phyloP scores from a whole-genome alignment of 2,329 filamentous ascomycete species.

The Botrytis tulipae region DNA sequence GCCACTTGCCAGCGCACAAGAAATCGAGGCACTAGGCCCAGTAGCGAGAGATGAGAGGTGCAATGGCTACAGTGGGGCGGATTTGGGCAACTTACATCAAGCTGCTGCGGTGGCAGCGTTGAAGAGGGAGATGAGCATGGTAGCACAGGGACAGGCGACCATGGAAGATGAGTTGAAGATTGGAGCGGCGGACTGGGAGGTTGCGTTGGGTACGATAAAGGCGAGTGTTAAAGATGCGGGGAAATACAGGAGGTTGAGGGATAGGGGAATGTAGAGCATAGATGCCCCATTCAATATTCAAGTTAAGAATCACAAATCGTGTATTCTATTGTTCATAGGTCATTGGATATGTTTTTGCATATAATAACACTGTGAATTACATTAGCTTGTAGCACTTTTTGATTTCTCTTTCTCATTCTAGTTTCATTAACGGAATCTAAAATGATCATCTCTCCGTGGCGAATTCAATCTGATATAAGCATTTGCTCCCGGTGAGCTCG shows the following conservation, averaged over 20 bases:
- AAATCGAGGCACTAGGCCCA: constrained; percentile 53
- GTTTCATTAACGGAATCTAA: neutral
- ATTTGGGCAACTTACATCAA: constrained; percentile 54
- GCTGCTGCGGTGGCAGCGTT: constrained; percentile 39
- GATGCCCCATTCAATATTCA: neutral
- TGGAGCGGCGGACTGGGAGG: constrained; percentile 37
- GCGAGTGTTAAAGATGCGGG: constrained; percentile 40
- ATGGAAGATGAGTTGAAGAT: constrained; percentile 33
- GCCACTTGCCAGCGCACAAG: constrained; percentile 51
- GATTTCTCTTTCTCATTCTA: neutral
- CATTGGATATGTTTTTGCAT: neutral
- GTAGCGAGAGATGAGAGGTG: constrained; percentile 69
- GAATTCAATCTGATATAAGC: neutral
- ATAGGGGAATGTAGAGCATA: constrained; percentile 37
- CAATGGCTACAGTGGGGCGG: constrained; percentile 71
- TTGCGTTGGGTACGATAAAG: constrained; percentile 37
- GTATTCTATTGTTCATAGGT: neutral
- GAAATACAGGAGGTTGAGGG: constrained; percentile 40
- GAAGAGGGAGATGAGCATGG: constrained; percentile 35
- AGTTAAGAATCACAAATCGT: neutral
- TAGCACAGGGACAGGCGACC: constrained; percentile 17
- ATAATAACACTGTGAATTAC: neutral
- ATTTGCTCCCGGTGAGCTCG: neutral
- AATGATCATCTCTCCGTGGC: neutral
- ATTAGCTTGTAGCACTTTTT: neutral